Percentiles rank a stretch among this genome's conserved stretches.
Conservation (phyloP, 306 rosid species). For the Ammopiptanthus mongolicus region DNA sequence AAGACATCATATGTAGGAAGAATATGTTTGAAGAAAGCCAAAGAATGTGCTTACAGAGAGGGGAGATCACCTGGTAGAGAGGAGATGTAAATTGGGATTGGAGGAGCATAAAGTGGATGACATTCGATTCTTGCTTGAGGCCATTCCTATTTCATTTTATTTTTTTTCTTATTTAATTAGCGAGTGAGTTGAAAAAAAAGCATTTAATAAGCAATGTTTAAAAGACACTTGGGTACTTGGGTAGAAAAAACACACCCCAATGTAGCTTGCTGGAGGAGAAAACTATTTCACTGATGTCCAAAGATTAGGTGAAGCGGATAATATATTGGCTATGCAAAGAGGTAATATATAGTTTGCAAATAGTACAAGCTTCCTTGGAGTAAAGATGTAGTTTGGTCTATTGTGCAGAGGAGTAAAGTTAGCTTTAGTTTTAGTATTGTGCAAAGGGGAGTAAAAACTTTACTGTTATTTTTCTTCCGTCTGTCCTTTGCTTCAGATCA, state of each 20-base stretch:
- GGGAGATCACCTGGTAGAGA: too few species aligned
- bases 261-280: not conserved
- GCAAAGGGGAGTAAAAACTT: not conserved
- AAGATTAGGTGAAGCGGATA: not conserved
- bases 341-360: not conserved
- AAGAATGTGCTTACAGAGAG: too few species aligned
- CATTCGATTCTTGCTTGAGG: too few species aligned
- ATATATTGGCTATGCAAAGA: not conserved
- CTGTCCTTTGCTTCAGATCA: not conserved
- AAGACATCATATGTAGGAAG: slow-evolving; percentile 72
- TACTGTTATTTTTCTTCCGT: not conserved
- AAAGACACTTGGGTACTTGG: not conserved
- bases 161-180: too few species aligned
- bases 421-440: not conserved
- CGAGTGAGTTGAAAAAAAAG: not conserved
- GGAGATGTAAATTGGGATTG: too few species aligned
- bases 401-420: not conserved
- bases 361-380: not conserved
- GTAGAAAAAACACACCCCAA: not conserved
- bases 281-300: not conserved
- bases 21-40: too few species aligned
- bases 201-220: not conserved
- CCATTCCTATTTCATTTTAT: too few species aligned
- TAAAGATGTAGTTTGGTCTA: not conserved
- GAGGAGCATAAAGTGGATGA: too few species aligned